Conservation (phyloP, 2,329 filamentous ascomycete species). For the Colletotrichum sp. region DNA sequence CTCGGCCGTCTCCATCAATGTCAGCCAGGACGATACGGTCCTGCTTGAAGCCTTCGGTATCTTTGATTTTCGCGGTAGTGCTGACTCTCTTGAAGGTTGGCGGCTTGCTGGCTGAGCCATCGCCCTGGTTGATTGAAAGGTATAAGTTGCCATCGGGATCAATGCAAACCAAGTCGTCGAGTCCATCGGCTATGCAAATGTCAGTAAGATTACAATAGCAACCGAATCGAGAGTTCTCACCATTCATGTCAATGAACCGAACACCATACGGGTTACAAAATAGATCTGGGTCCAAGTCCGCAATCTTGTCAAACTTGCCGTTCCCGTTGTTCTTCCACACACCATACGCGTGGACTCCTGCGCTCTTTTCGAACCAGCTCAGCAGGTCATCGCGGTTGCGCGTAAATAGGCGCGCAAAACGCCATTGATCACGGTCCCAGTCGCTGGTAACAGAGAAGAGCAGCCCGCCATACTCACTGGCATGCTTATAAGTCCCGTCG, state of each 20-base stretch:
- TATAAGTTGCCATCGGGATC: background rate
- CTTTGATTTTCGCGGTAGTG: background rate
- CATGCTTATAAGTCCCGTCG: constrained; percentile 33
- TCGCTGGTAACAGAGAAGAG: constrained; percentile 22
- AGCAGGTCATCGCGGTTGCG: constrained; percentile 21
- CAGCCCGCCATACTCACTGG: constrained; percentile 18
- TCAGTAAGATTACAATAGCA: constrained; percentile 1
- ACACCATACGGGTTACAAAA: background rate
- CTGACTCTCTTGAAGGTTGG: background rate
- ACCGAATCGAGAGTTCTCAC: constrained; percentile 11
- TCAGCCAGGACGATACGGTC: constrained; percentile 1
- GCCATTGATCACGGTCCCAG: constrained; percentile 27
- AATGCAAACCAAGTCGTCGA: constrained; percentile 13
- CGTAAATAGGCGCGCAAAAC: constrained; percentile 25
- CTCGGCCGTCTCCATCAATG: constrained; percentile 36
- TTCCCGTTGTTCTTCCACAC: background rate
- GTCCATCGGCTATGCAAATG: constrained; percentile 17
- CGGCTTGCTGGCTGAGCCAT: background rate
- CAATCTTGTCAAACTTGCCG: constrained; percentile 7
- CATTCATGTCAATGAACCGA: background rate
- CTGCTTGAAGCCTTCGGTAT: background rate
- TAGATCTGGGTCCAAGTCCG: background rate
- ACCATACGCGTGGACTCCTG: background rate
- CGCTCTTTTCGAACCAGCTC: background rate
- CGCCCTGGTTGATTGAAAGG: constrained; percentile 4